Conservation (phyloP, 257 asterid species). For the Solanum sitiens region DNA sequence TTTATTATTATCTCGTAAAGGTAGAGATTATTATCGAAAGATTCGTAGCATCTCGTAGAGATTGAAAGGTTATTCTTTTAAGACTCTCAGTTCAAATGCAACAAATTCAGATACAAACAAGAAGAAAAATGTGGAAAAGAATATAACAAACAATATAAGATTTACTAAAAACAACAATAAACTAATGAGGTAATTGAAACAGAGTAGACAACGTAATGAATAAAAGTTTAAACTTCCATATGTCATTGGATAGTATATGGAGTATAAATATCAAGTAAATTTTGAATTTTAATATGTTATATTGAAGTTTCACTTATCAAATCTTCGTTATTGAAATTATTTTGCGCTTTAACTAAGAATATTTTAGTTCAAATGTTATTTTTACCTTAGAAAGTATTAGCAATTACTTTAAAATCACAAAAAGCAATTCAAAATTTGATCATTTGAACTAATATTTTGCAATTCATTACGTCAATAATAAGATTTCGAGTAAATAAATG, state of each 20-base stretch:
- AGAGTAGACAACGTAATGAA: too few relatives aligned
- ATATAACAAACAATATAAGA: not conserved
- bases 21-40: rapidly evolving
- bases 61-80: too few relatives aligned
- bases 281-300: too few relatives aligned
- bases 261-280: not conserved
- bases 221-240: not conserved
- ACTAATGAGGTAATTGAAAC: too few relatives aligned
- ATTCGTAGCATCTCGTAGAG: too few relatives aligned
- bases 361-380: not conserved
- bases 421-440: not conserved
- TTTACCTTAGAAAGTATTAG: not conserved
- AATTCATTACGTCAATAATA: not conserved
- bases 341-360: not conserved
- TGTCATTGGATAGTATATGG: not conserved
- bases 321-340: not conserved
- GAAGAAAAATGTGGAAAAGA: too few relatives aligned
- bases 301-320: not conserved
- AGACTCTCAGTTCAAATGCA: rapidly evolving
- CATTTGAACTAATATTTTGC: not conserved
- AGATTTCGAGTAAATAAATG: not conserved
- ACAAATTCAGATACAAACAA: too few relatives aligned
- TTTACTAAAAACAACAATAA: not conserved
- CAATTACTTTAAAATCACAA: not conserved
- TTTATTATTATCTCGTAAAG: too few relatives aligned